These are phyloP conservation scores for Leucosporidium creatinivorum DNA, from an alignment of 768 basidiomycete species.

Conservation along the genomic window DNA sequence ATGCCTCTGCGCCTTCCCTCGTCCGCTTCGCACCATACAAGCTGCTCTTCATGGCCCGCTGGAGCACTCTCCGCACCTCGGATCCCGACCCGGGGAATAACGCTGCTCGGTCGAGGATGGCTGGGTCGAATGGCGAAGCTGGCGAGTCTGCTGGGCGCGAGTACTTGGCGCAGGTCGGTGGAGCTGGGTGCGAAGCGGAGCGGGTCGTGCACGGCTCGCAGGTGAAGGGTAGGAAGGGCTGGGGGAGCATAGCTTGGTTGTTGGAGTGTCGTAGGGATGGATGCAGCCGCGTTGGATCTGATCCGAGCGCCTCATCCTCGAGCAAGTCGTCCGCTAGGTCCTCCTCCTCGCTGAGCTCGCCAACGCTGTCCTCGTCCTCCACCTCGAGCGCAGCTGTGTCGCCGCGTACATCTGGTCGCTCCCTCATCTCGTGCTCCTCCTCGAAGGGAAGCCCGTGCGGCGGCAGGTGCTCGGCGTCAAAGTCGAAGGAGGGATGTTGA, in stretches of 20 bases:
- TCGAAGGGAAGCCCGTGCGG: too few species aligned
- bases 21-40: slow-evolving; percentile 14
- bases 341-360: background rate
- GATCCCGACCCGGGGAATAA: slow-evolving; percentile 21
- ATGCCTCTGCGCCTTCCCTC: background rate
- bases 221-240: background rate
- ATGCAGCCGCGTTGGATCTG: background rate
- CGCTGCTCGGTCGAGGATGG: slow-evolving; percentile 18
- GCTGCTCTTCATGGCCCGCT: slow-evolving; percentile 22
- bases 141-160: background rate
- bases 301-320: background rate
- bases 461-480: too few species aligned
- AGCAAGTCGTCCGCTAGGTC: background rate
- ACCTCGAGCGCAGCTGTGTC: background rate
- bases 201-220: background rate
- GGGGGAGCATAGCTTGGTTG: background rate
- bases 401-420: background rate
- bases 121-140: background rate
- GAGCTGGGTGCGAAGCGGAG: background rate
- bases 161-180: slow-evolving; percentile 9
- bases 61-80: slow-evolving; percentile 21
- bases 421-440: background rate
- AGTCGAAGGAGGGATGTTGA: too few species aligned
- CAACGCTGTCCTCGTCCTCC: background rate
- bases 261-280: background rate